Base-by-base conservation (phyloP, 1,284 basidiomycete genomes). In the Ganoderma meredithae region DNA sequence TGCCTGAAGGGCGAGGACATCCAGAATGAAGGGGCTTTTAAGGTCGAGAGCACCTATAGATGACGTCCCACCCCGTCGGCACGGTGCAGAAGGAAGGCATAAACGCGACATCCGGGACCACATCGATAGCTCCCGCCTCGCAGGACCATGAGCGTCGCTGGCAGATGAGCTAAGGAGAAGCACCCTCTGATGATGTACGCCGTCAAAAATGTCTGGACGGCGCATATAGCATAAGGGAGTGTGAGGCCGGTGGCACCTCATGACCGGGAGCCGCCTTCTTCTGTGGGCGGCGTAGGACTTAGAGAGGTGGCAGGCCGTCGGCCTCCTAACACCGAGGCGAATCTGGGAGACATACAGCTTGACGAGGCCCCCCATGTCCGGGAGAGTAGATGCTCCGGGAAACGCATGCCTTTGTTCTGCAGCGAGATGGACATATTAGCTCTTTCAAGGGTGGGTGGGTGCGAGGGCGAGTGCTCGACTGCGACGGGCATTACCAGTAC, bases 61-160 rank as follows among this genome's bases (percentile, higher is more conserved):
- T 39, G 33, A 19, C 9, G 33, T 3, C 33, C 33, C 33, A 22
- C 6, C 31, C 31, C 8, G 55, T n/a, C 27, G 17, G 52, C 31
- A 4, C 36, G 55, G 5, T 6, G 55, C 55, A 58, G 33, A 58
- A 1, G 8, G 12, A n/a, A 58, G 33, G 55, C 8, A 22, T 17
- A 12, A 22, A 58, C 12, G 55, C 15, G 17, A 58, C 55, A 19
- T 58, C 31, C 27, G 31, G 55, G 33, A 39, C 33, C 55, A 31
- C 33, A 73, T 75, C 70, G 66, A 74, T 72, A 22, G 33, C 31
- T 39, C 9, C 31, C 19, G 53, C 31, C 8, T 8, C 19, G 31
- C 7, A 17, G 7, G 31, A n/a, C 7, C 33, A n/a, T 19, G 33
- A n/a, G 31, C 13, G 55, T 58, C 55, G 33, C 19, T 19, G 55